Evolutionary conservation across 2,329 filamentous ascomycete genomes (phyloP), one percentile per base, ranked within the genome.

Genomic region (Orbilia blumenaviensis): DNA sequence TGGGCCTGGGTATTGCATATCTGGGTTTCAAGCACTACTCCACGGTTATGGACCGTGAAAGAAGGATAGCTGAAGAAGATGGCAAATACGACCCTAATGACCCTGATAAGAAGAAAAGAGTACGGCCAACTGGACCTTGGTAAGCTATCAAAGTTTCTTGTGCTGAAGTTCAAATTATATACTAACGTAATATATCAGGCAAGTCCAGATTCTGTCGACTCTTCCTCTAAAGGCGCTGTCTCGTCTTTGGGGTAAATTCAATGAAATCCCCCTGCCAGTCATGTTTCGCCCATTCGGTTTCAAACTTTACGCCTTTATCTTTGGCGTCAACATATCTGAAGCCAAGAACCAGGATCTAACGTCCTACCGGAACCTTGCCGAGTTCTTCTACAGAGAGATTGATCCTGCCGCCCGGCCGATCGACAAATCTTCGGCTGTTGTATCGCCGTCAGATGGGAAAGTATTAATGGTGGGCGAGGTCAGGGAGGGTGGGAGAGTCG

Each of bases 341-440:
- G 90, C 97, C 16, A 88, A 90, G 32, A 94, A 99, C 82, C 89
- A 90, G 16, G 95, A 99, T 80, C 88, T 99, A 18, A 93, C 92
- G 82, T 88, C 88, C 54, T 99, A 95, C 82, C 92, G 93, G 18
- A 99, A 99, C 82, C 89, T 99, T 42, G 93, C 94, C 4, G 89
- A 94, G 72, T 99, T 99, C 86, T 99, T 99, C 86, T 99, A 98
- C 83, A 92, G 95, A 77, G 93, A 90, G 0, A 86, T 99, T 75
- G 98, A 97, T 83, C 93, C 94, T 4, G 94, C 94, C 34, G 89
- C 87, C 10, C 90, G 95, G 25, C 94, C 94, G 0, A 86, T 99
- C 12, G 93, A 98, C 81, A 89, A 94, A 79, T 88, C 88, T 0
- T 90, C 92, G 81, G 91, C 93, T 8, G 84, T 99, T 3, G 85